phyloP scores from a whole-genome alignment of 2,329 filamentous ascomycete genomes.

The Colletotrichum eleusines region DNA sequence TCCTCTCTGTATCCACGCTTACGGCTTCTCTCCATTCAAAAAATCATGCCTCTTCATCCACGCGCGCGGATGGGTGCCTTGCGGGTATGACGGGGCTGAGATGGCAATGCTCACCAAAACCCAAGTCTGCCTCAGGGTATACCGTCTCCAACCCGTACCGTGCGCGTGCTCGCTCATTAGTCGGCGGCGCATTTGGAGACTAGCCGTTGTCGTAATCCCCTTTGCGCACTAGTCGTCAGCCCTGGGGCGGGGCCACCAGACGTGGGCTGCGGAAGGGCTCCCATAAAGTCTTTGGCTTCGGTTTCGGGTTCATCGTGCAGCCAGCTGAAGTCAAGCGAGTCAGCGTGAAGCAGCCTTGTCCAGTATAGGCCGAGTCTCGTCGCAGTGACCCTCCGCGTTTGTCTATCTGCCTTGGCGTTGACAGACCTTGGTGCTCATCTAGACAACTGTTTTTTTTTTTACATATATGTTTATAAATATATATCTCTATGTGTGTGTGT shows the following conservation, averaged over 20 bases:
- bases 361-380: not conserved
- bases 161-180: not conserved
- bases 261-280: not conserved
- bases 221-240: constrained; percentile 14
- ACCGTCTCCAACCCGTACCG: not conserved
- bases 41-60: constrained; percentile 20
- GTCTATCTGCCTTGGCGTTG: not conserved
- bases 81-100: not conserved
- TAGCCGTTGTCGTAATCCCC: not conserved
- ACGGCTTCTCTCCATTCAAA: constrained; percentile 24
- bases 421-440: not conserved
- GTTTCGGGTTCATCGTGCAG: not conserved
- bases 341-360: constrained; percentile 1
- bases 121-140: not conserved
- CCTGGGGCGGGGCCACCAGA: constrained; percentile 5
- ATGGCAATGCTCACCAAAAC: not conserved
- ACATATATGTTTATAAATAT: too few relatives aligned
- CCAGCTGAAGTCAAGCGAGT: constrained; percentile 4
- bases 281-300: not conserved
- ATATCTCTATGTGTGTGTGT: too few relatives aligned
- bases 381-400: not conserved
- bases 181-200: constrained; percentile 3
- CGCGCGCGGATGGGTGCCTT: constrained; percentile 7
- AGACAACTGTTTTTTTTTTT: not conserved
- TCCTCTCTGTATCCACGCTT: not conserved